Evolutionary conservation across 768 basidiomycete species (phyloP).

Genomic region (Clitopilus hobsonii): DNA sequence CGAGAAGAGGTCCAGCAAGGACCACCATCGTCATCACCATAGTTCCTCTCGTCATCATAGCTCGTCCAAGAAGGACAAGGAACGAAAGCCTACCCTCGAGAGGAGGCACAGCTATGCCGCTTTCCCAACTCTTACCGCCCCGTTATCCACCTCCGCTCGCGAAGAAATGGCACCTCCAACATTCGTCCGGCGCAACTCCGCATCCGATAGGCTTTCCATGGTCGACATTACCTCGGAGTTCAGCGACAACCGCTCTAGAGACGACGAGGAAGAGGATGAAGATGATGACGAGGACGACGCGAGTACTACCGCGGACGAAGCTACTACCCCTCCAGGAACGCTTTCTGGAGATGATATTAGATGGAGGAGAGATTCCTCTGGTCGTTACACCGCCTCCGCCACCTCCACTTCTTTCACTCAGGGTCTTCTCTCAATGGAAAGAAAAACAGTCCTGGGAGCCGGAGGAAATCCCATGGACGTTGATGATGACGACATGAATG

Average conservation of each 20-base stretch:
- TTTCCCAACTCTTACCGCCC: neutral
- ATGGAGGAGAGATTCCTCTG: constrained; percentile 21
- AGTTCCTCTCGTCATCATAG: constrained; percentile 5
- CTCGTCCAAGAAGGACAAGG: constrained; percentile 8
- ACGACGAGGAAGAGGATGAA: constrained; percentile 55
- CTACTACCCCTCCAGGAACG: constrained; percentile 58
- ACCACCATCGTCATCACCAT: constrained; percentile 6
- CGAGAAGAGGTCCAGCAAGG: constrained; percentile 6
- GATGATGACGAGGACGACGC: constrained; percentile 24
- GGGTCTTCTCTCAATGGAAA: neutral
- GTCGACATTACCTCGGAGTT: constrained; percentile 4
- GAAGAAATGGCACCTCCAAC: neutral
- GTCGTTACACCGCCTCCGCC: neutral
- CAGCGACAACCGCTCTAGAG: constrained; percentile 31
- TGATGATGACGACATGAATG: constrained; percentile 68
- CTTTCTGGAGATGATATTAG: constrained; percentile 35
- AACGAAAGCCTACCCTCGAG: neutral
- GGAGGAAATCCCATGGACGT: neutral
- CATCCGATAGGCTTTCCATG: constrained; percentile 1
- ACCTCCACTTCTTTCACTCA: neutral
- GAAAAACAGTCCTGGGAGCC: neutral
- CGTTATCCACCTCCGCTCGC: neutral
- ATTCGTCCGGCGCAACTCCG: neutral
- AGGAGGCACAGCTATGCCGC: constrained; percentile 6
- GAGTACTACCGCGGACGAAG: constrained; percentile 34